Percentiles rank a stretch among this genome's conserved stretches.
These are phyloP conservation scores for Euphorbia corollata DNA, from an alignment of 441 rosid genomes.

Conservation along the genomic window DNA sequence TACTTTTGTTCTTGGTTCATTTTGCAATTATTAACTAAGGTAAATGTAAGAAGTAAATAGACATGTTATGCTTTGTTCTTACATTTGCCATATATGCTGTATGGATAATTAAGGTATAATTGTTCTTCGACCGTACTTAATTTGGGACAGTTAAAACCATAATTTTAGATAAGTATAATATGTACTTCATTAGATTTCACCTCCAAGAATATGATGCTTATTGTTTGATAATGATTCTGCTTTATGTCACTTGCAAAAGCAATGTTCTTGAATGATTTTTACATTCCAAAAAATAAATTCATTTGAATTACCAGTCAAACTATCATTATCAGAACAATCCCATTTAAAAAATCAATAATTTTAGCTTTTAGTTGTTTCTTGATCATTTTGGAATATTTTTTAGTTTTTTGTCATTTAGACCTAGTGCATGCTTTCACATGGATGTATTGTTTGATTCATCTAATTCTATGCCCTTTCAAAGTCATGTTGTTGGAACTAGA, in stretches of 20 bases:
- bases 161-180: not conserved
- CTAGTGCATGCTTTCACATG: slow-evolving; percentile 28
- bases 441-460: slow-evolving; percentile 16
- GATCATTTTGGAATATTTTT: slow-evolving; percentile 30
- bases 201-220: slow-evolving; percentile 15
- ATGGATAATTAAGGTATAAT: not conserved
- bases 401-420: slow-evolving; percentile 15
- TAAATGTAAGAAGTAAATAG: not conserved
- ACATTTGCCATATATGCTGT: not conserved
- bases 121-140: too few relatives aligned
- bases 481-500: slow-evolving; percentile 20
- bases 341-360: too few relatives aligned
- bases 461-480: slow-evolving; percentile 21
- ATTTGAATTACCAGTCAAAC: slow-evolving; percentile 1
- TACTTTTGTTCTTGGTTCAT: not conserved
- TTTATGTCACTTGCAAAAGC: slow-evolving; percentile 6
- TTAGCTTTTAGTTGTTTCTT: slow-evolving; percentile 14
- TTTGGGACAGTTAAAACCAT: not conserved
- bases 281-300: not conserved
- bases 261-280: slow-evolving; percentile 10
- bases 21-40: not conserved
- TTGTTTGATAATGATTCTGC: not conserved
- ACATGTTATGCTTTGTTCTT: not conserved
- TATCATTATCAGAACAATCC: slow-evolving; percentile 23
- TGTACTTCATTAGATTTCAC: not conserved